Conservation (phyloP, 2,329 filamentous ascomycete species). For the Akanthomyces dipterigenus region DNA sequence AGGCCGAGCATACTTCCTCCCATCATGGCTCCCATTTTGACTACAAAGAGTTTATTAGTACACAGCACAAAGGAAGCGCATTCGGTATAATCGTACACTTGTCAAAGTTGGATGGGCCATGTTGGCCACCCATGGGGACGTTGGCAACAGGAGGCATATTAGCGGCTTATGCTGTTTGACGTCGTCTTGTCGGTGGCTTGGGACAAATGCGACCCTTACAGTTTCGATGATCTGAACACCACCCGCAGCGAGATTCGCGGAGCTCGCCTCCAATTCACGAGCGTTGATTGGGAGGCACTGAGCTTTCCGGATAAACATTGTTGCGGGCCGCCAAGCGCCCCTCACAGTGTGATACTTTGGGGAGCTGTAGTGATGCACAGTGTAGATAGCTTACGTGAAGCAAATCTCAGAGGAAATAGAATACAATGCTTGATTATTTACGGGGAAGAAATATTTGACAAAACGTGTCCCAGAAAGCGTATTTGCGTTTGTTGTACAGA, state of each 20-base stretch:
- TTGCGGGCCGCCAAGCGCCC: constrained; percentile 17
- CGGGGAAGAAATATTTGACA: background rate
- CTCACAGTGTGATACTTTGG: constrained; percentile 20
- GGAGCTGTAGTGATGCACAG: constrained; percentile 17
- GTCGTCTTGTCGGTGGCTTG: background rate
- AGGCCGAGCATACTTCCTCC: constrained; percentile 73
- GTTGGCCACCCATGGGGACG: constrained; percentile 31
- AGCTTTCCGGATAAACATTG: constrained; percentile 23
- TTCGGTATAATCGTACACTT: constrained; percentile 37
- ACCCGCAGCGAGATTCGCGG: background rate
- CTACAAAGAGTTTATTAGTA: constrained; percentile 37
- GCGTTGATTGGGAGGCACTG: constrained; percentile 6
- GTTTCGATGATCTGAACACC: background rate
- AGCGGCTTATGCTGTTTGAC: background rate
- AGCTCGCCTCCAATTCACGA: background rate
- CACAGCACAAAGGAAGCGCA: constrained; percentile 8
- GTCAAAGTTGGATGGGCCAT: constrained; percentile 47
- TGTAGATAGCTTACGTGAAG: constrained; percentile 29
- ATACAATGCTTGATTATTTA: background rate
- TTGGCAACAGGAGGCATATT: constrained; percentile 37
- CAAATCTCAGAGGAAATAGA: constrained; percentile 23
- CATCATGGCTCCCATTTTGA: constrained; percentile 99
- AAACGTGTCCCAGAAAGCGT: background rate
- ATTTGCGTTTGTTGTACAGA: background rate
- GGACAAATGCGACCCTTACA: background rate